Percentiles rank a stretch among this genome's conserved stretches.
These are phyloP conservation scores for Umbelopsis ramanniana DNA, from an alignment of 192 early-diverging fungal genomes.

Conservation along the genomic window DNA sequence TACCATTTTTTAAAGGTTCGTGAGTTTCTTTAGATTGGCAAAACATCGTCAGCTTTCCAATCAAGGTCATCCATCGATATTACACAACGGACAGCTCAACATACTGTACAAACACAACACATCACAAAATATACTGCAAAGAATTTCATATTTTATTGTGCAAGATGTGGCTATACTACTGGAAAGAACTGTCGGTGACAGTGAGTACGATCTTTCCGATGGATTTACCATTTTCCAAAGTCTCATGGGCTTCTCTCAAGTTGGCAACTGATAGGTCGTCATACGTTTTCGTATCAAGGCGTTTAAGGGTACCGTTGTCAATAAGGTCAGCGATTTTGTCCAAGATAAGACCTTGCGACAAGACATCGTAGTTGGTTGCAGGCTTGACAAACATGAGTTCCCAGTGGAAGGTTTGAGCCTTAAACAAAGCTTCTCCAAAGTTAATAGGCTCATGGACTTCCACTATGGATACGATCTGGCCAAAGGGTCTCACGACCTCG, in stretches of 20 bases:
- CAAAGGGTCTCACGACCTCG: slow-evolving; percentile 13
- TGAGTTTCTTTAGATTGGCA: no score
- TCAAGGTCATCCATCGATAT: no score
- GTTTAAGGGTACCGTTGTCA: neutral
- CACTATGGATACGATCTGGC: slow-evolving; percentile 4
- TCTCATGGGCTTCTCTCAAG: slow-evolving; percentile 4
- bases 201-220: slow-evolving; percentile 17
- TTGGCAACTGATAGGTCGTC: neutral
- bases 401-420: neutral
- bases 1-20: no score
- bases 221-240: neutral
- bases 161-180: neutral
- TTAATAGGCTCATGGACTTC: neutral
- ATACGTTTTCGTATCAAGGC: neutral
- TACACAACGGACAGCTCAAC: no score
- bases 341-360: slow-evolving; percentile 1
- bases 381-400: slow-evolving; percentile 11
- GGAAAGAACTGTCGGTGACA: neutral
- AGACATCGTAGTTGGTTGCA: neutral
- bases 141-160: no score
- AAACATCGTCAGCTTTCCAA: no score
- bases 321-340: slow-evolving; percentile 3
- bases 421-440: neutral
- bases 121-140: no score
- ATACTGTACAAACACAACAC: no score